These are phyloP conservation scores for Mortierella hygrophila DNA, from an alignment of 192 early-diverging fungal species.

Conservation along the genomic window DNA sequence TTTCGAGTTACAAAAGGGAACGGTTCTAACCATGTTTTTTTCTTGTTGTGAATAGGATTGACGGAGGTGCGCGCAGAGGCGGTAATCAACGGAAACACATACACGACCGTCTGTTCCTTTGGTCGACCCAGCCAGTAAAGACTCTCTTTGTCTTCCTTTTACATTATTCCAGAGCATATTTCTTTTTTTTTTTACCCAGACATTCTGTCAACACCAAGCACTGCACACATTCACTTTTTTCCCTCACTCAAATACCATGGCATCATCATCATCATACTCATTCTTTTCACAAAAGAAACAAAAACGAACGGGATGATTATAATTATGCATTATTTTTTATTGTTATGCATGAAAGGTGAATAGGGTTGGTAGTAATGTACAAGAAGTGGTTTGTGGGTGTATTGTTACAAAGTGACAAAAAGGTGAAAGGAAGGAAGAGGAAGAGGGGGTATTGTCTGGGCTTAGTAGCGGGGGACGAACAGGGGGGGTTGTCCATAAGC, in stretches of 20 bases:
- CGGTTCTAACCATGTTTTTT: not conserved
- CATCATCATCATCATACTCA: not conserved
- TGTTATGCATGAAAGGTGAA: not conserved
- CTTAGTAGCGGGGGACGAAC: not conserved
- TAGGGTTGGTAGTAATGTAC: not conserved
- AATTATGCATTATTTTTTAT: not conserved
- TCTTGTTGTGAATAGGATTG: conserved; percentile 51
- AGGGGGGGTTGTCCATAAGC: not conserved
- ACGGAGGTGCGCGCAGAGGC: conserved; percentile 65
- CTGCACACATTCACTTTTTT: not conserved
- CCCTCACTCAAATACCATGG: not conserved
- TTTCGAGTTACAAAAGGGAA: not conserved
- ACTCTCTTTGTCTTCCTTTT: not conserved
- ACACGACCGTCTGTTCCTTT: conserved; percentile 62
- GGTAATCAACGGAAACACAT: conserved; percentile 61
- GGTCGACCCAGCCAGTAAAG: conserved; percentile 18
- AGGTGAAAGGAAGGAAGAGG: not conserved
- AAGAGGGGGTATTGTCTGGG: not conserved
- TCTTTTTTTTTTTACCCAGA: not conserved
- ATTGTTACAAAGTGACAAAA: not conserved
- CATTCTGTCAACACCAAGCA: not conserved
- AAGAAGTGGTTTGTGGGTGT: not conserved
- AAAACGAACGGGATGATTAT: not conserved
- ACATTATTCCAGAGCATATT: not conserved
- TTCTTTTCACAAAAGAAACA: not conserved